A percentile compares a stretch with the other conserved stretches of the same genome.
Evolutionary conservation across 441 rosid species (phyloP).

Genomic region (Flueggea neowawraea): DNA sequence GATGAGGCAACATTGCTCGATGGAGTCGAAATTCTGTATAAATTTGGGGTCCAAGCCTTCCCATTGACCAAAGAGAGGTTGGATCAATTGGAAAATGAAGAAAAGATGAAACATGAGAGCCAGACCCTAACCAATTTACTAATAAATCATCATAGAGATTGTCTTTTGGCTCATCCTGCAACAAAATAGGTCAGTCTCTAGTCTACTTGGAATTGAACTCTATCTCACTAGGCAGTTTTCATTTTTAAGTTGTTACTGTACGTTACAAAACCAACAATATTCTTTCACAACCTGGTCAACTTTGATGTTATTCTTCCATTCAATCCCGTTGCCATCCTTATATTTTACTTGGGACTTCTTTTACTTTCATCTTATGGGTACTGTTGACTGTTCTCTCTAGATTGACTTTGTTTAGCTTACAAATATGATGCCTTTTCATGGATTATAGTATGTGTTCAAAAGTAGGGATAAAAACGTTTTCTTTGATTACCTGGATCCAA

Average conservation of each 20-base stretch:
- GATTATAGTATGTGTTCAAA: too few species aligned
- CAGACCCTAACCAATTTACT: constrained; percentile 42
- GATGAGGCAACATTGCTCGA: constrained; percentile 27
- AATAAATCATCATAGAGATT: constrained; percentile 33
- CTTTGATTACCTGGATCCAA: too few species aligned
- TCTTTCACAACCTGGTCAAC: too few species aligned
- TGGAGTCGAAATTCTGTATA: constrained; percentile 46
- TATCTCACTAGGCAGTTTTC: constrained; percentile 11
- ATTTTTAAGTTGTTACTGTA: not conserved
- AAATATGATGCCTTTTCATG: too few species aligned
- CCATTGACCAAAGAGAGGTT: constrained; percentile 50
- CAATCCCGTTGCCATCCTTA: too few species aligned
- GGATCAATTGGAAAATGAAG: constrained; percentile 41
- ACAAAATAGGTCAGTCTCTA: constrained; percentile 28
- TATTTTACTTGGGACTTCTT: too few species aligned
- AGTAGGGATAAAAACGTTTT: too few species aligned
- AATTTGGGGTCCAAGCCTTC: constrained; percentile 46
- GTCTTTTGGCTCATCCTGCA: constrained; percentile 32
- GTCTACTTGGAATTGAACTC: constrained; percentile 1
- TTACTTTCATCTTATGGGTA: too few species aligned
- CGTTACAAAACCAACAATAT: too few species aligned
- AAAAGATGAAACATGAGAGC: constrained; percentile 40
- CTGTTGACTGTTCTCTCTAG: too few species aligned
- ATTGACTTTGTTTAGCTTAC: too few species aligned
- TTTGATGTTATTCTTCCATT: too few species aligned